Evolutionary conservation across 305 asterid genomes (phyloP).

Genomic region (Fraxinus greggii): DNA sequence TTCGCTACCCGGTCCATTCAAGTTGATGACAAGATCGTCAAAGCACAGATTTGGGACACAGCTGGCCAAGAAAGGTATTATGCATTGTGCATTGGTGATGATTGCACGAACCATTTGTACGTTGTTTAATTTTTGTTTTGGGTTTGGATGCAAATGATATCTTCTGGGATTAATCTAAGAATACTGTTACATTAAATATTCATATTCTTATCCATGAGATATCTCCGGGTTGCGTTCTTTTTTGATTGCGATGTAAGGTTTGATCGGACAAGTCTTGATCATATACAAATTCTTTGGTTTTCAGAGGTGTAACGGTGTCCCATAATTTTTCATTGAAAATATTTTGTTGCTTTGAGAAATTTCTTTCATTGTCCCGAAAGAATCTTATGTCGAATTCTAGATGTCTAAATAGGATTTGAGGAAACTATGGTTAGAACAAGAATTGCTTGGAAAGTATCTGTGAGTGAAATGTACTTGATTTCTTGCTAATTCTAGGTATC

Average conservation of each 20-base stretch:
- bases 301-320: neutral
- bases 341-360: neutral
- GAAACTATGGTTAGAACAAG: neutral
- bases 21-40: conserved; percentile 78
- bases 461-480: neutral
- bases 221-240: neutral
- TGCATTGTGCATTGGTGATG: neutral
- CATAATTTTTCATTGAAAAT: neutral
- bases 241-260: neutral
- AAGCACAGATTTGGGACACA: conserved; percentile 96
- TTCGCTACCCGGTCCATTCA: conserved; percentile 77
- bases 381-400: neutral
- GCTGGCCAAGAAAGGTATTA: conserved; percentile 84
- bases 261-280: neutral
- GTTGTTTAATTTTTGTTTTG: neutral
- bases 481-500: conserved; percentile 38
- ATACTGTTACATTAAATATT: neutral
- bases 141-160: neutral
- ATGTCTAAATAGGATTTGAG: neutral
- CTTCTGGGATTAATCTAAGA: neutral
- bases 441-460: neutral
- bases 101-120: neutral
- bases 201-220: neutral
- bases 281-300: neutral
- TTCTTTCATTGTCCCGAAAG: neutral